Conservation (phyloP, 306 rosid species). For the Trifolium subterraneum region DNA sequence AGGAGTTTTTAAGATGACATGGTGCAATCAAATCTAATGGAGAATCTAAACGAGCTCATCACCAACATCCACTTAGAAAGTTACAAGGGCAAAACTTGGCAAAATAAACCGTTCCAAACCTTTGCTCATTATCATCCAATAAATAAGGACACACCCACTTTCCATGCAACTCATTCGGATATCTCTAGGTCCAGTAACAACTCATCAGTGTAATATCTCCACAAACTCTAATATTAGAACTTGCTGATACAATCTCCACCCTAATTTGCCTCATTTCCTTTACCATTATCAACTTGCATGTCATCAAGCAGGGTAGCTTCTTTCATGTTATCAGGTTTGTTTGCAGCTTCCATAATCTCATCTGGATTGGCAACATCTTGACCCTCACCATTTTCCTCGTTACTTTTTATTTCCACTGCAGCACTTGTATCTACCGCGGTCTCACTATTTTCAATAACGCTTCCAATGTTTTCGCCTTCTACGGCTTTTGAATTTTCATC, state of each 20-base stretch:
- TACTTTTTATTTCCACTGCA: conserved; percentile 32
- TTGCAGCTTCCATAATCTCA: conserved; percentile 41
- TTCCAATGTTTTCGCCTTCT: conserved; percentile 23
- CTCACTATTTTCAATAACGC: conserved; percentile 18
- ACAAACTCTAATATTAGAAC: conserved; percentile 20
- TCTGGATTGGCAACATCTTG: conserved; percentile 38
- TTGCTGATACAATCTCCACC: conserved; percentile 18
- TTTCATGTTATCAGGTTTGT: conserved; percentile 33
- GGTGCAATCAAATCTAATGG: conserved; percentile 18
- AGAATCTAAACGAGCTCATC: conserved; percentile 12
- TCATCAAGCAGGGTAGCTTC: conserved; percentile 34
- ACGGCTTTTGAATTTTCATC: conserved; percentile 31
- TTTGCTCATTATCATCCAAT: neutral
- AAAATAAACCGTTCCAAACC: conserved; percentile 10
- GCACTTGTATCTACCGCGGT: conserved; percentile 26
- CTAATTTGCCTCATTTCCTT: conserved; percentile 31
- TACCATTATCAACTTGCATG: conserved; percentile 41
- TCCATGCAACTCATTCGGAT: conserved; percentile 25
- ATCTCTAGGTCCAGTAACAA: conserved; percentile 19
- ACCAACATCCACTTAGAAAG: conserved; percentile 20
- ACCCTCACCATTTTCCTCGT: conserved; percentile 38
- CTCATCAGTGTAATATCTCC: conserved; percentile 8
- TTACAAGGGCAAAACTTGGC: neutral
- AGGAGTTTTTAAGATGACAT: neutral
- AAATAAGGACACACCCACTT: neutral